Conservation (phyloP, 2,329 filamentous ascomycete species). For the Hypomyces rosellus region DNA sequence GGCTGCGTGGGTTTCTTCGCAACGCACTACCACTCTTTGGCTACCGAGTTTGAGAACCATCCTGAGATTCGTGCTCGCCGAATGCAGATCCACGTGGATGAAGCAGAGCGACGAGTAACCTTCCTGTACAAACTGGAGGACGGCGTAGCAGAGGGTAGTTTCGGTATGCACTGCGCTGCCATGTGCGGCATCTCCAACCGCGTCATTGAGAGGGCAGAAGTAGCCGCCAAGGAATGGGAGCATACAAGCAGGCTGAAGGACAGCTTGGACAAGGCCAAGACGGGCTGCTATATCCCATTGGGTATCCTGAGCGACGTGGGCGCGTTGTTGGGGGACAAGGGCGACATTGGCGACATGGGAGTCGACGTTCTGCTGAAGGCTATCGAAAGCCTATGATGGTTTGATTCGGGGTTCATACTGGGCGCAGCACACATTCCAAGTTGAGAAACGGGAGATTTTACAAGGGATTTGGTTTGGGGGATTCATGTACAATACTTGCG, state of each 20-base stretch:
- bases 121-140: conserved; percentile 93
- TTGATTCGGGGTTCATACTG: neutral
- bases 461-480: neutral
- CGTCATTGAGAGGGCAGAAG: conserved; percentile 81
- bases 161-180: conserved; percentile 97
- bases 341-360: conserved; percentile 43
- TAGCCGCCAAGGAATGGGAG: conserved; percentile 88
- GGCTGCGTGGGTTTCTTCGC: conserved; percentile 96
- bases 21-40: conserved; percentile 93
- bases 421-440: neutral
- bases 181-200: conserved; percentile 91
- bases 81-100: conserved; percentile 94
- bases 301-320: conserved; percentile 85
- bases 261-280: conserved; percentile 73
- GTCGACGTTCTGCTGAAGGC: conserved; percentile 55
- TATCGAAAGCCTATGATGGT: conserved; percentile 49
- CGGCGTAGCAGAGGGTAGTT: conserved; percentile 91
- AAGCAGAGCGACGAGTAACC: conserved; percentile 76
- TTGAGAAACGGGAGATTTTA: neutral
- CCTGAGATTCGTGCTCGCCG: conserved; percentile 80
- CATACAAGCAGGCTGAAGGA: conserved; percentile 88
- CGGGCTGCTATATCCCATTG: conserved; percentile 74
- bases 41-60: conserved; percentile 82
- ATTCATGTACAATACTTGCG: neutral
- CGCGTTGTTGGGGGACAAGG: conserved; percentile 59